These are phyloP conservation scores for Agaricales sp. DNA, from an alignment of 1,284 basidiomycete species.

Conservation along the genomic window DNA sequence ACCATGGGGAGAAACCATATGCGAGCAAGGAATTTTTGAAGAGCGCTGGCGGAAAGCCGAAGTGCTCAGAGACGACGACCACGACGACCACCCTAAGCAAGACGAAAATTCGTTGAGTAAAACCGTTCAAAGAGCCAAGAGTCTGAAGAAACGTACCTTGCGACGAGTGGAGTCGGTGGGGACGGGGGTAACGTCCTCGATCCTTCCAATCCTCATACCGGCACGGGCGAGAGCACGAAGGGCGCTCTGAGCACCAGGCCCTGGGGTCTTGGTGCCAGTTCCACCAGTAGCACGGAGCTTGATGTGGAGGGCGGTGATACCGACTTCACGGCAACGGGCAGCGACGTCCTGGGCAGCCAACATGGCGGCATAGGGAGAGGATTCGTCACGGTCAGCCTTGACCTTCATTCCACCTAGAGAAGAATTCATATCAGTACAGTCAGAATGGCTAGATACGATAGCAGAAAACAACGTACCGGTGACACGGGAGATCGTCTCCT, in stretches of 20 bases:
- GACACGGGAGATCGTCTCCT: conserved; percentile 97
- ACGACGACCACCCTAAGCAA: conserved; percentile 90
- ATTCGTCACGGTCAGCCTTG: conserved; percentile 99
- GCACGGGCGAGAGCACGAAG: conserved; percentile 97
- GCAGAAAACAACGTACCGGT: conserved; percentile 54
- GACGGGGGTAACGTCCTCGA: conserved; percentile 95
- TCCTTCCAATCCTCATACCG: conserved; percentile 97
- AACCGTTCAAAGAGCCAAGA: conserved; percentile 1
- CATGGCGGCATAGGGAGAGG: conserved; percentile 99
- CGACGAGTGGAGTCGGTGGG: conserved; percentile 96
- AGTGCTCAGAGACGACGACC: conserved; percentile 86
- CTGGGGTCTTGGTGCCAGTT: conserved; percentile 98
- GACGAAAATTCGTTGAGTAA: conserved; percentile 7
- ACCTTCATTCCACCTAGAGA: conserved; percentile 91
- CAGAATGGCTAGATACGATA: not conserved
- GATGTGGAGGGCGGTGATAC: conserved; percentile 95
- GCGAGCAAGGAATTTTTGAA: not conserved
- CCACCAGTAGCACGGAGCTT: conserved; percentile 98
- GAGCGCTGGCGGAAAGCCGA: not conserved
- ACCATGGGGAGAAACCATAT: not conserved
- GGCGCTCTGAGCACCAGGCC: conserved; percentile 96
- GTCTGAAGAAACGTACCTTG: conserved; percentile 49
- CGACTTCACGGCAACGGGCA: conserved; percentile 94
- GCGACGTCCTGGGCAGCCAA: conserved; percentile 98
- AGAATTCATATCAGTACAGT: conserved; percentile 5